These are phyloP conservation scores for Porpolomopsis calyptriformis DNA, from an alignment of 768 basidiomycete genomes.

Conservation along the genomic window DNA sequence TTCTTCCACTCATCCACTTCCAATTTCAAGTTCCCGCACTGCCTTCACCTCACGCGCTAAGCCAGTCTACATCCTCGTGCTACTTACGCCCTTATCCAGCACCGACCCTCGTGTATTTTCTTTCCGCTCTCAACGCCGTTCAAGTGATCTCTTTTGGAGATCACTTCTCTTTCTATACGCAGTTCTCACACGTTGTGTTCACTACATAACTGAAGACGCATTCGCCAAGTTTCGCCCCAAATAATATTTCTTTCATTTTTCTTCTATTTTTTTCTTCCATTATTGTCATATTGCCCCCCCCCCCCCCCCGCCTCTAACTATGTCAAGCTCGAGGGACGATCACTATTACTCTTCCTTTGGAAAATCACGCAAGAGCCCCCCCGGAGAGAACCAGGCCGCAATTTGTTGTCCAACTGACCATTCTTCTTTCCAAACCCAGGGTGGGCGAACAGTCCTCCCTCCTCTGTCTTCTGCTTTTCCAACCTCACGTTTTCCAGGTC, in stretches of 20 bases:
- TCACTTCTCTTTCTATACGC: too few relatives aligned
- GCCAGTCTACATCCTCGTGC: slow-evolving; percentile 7
- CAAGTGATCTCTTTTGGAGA: not conserved
- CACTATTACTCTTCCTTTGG: slow-evolving; percentile 56
- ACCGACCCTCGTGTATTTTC: slow-evolving; percentile 40
- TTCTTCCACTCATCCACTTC: too few relatives aligned
- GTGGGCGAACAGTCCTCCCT: slow-evolving; percentile 84
- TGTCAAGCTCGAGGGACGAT: slow-evolving; percentile 65
- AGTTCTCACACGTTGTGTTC: slow-evolving; percentile 15
- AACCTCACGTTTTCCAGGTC: slow-evolving; percentile 87
- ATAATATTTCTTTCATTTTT: slow-evolving; percentile 48
- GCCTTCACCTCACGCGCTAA: not conserved
- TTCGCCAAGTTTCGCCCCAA: slow-evolving; percentile 36
- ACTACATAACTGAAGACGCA: slow-evolving; percentile 37
- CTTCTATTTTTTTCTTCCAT: slow-evolving; percentile 40
- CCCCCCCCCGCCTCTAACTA: slow-evolving; percentile 33
- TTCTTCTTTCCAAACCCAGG: slow-evolving; percentile 69
- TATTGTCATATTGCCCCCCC: slow-evolving; percentile 27
- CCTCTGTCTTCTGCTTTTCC: slow-evolving; percentile 76
- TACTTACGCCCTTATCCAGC: slow-evolving; percentile 25
- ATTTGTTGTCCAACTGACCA: slow-evolving; percentile 51
- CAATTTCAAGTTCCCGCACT: too few relatives aligned
- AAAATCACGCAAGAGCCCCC: slow-evolving; percentile 60
- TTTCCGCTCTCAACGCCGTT: slow-evolving; percentile 29
- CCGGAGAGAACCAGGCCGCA: slow-evolving; percentile 47